Evolutionary conservation across 2,329 filamentous ascomycete species (phyloP).

Genomic region (Ophiosphaerella korrae): DNA sequence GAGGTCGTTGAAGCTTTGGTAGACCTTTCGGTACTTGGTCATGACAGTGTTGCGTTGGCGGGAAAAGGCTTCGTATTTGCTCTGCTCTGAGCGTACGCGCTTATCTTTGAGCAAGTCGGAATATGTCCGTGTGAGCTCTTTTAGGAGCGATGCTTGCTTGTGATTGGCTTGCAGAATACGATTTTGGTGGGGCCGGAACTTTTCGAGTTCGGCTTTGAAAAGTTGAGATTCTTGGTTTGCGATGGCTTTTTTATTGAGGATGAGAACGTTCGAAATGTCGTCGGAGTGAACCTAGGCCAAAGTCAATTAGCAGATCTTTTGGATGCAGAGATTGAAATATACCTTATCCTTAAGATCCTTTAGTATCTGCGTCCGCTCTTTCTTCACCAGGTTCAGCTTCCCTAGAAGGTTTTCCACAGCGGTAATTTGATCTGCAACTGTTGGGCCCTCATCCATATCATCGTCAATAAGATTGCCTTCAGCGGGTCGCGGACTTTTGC

Average conservation of each 20-base stretch:
- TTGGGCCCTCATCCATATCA: slow-evolving; percentile 81
- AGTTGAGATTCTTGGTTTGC: slow-evolving; percentile 88
- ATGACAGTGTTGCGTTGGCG: slow-evolving; percentile 81
- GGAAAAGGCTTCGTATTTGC: slow-evolving; percentile 88
- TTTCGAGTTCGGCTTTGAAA: slow-evolving; percentile 96
- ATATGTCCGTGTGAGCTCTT: slow-evolving; percentile 87
- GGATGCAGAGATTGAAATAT: slow-evolving; percentile 28
- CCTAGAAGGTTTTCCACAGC: slow-evolving; percentile 88
- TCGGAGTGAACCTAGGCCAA: slow-evolving; percentile 80
- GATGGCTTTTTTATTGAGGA: slow-evolving; percentile 96
- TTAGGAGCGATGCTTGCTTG: slow-evolving; percentile 92
- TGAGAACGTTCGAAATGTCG: slow-evolving; percentile 96
- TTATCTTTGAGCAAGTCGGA: slow-evolving; percentile 91
- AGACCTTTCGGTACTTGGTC: slow-evolving; percentile 85
- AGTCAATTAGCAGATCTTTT: slow-evolving; percentile 1
- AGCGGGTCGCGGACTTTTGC: slow-evolving; percentile 64
- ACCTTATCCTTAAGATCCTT: slow-evolving; percentile 99
- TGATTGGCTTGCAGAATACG: slow-evolving; percentile 91
- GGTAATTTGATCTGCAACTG: slow-evolving; percentile 86
- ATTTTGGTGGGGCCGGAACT: slow-evolving; percentile 91
- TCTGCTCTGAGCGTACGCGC: slow-evolving; percentile 89
- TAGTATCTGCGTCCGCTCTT: slow-evolving; percentile 86
- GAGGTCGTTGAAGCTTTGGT: slow-evolving; percentile 90
- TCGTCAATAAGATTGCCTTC: slow-evolving; percentile 88
- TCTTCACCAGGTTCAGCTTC: slow-evolving; percentile 89